These are phyloP conservation scores for Hygrocybe punicea DNA, from an alignment of 768 basidiomycete genomes.

Conservation along the genomic window DNA sequence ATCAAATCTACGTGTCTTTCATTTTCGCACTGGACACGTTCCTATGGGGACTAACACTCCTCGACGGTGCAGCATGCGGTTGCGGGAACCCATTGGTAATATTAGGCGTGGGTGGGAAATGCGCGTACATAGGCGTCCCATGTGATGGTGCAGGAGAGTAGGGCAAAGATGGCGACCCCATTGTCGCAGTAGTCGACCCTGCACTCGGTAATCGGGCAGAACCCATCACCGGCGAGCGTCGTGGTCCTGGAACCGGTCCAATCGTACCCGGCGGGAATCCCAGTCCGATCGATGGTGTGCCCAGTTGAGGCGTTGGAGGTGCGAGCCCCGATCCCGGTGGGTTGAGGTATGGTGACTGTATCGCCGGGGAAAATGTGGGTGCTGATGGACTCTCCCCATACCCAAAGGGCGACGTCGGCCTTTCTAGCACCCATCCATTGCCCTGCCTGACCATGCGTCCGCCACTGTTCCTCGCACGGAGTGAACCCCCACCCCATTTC, in stretches of 20 bases:
- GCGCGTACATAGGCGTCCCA: neutral
- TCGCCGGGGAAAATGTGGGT: neutral
- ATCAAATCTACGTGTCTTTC: too few species aligned
- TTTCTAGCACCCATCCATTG: neutral
- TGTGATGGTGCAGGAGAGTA: neutral
- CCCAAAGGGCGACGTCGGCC: neutral
- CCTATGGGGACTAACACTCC: too few species aligned
- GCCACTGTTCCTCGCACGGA: constrained; percentile 61
- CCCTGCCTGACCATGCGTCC: constrained; percentile 42
- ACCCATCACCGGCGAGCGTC: neutral
- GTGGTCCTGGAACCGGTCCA: neutral
- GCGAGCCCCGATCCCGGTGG: neutral
- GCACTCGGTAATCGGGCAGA: neutral
- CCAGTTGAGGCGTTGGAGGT: neutral
- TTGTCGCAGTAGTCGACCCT: neutral
- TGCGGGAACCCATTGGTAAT: neutral
- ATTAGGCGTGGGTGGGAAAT: constrained; percentile 4
- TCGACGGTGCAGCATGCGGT: neutral
- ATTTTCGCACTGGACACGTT: too few species aligned
- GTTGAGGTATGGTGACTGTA: neutral
- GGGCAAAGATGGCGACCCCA: neutral
- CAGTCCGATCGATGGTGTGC: neutral
- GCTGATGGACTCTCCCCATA: neutral
- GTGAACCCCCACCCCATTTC: constrained; percentile 66
- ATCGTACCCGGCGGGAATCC: neutral